Evolutionary conservation across 371 early-diverging fungal species (phyloP), one percentile per base, ranked within the genome.

Genomic region (Lichtheimia ornata): DNA sequence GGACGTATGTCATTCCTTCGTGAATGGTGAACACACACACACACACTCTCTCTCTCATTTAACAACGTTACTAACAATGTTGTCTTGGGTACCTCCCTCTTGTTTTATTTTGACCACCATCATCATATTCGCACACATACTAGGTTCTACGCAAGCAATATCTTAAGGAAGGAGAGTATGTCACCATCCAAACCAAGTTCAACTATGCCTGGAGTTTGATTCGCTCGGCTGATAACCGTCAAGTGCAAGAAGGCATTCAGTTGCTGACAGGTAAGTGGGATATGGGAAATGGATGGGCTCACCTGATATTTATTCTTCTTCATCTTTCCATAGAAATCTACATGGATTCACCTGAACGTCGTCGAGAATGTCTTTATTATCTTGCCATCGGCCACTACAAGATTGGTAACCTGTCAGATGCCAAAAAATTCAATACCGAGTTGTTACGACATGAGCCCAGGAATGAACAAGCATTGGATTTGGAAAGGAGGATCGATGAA

Each of bases 151-250:
- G 79, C 45, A 83, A 82, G 61, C 92, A 92, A 70, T 92, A 81
- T 69, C 80, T 88, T 44, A 83, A 85, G 49, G 92, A 92, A 65
- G 84, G 79, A 18, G 77, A 83, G 56, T 78, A 84, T 47, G 86
- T 84, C 9, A 83, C 89, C 61, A 70, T 86, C 43, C 96, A 97
- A 77, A 94, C 94, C 50, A 94, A 94, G 74, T 97, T 97, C 84
- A 94, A 96, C 81, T 94, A 92, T 69, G 96, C 97, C 3, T 97
- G 97, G 96, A 94, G 93, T 0, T 82, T 96, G 30, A 86, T 93
- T 67, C 86, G 83, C 70, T 89, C 91, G 65, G 79, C 71, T 53
- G 71, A 73, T 43, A 71, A 77, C 56, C 70, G 72, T 5, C 88
- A 94, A 59, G 88, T 94, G 55, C 82, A 88, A 56, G 71, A 82